Evolutionary conservation across 148 eudicot species (phyloP).

Genomic region (Camellia granthamiana): DNA sequence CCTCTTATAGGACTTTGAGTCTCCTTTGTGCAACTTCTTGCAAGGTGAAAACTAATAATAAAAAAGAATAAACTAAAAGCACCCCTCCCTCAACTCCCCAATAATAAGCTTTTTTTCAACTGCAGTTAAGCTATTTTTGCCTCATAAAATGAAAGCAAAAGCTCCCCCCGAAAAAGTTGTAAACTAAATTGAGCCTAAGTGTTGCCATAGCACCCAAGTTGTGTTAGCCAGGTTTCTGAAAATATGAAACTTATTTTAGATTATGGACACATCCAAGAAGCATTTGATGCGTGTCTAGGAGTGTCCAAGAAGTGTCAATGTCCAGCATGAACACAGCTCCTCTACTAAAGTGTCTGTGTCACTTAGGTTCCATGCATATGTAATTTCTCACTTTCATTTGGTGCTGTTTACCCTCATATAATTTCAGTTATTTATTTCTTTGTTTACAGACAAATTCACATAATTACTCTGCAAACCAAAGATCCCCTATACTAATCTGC

Average conservation of each 20-base stretch:
- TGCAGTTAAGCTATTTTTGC: no score
- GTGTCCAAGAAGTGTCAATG: neutral
- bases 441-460: neutral
- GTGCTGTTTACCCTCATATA: neutral
- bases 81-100: no score
- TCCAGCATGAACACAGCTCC: neutral
- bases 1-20: no score
- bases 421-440: neutral
- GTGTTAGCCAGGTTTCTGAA: neutral
- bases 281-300: neutral
- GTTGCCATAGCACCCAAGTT: neutral
- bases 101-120: no score
- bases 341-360: neutral
- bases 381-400: constrained; percentile 1
- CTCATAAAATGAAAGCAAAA: no score
- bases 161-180: no score
- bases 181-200: neutral
- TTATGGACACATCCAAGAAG: neutral
- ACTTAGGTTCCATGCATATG: neutral
- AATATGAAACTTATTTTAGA: neutral
- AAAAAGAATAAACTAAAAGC: no score
- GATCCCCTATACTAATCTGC: neutral
- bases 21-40: no score
- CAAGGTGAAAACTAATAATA: no score
- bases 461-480: neutral